A percentile compares a stretch with the other conserved stretches of the same genome.
These are phyloP conservation scores for Colletotrichum australisinense DNA, from an alignment of 2,329 filamentous ascomycete species.

Conservation along the genomic window DNA sequence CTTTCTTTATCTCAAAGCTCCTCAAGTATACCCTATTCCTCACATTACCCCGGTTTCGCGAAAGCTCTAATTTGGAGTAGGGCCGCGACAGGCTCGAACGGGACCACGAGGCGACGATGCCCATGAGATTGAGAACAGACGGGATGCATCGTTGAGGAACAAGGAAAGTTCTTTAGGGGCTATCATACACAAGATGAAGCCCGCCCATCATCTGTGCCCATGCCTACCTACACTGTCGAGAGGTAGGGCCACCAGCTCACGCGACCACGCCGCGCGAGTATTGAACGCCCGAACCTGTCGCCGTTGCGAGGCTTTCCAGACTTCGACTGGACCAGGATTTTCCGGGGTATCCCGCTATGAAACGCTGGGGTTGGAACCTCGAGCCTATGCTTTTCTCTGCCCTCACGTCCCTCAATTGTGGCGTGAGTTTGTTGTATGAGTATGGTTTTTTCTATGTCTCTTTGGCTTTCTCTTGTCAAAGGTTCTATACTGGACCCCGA, in stretches of 20 bases:
- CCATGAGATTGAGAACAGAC: not conserved
- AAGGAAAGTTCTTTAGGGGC: not conserved
- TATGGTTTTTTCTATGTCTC: not conserved
- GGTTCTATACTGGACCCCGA: constrained; percentile 5
- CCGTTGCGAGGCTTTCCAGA: not conserved
- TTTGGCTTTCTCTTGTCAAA: not conserved
- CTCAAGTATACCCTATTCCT: not conserved
- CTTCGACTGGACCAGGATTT: not conserved
- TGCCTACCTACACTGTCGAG: not conserved
- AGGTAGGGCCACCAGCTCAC: not conserved
- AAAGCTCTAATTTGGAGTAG: not conserved
- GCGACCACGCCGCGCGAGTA: not conserved
- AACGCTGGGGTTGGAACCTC: constrained; percentile 1
- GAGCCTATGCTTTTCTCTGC: constrained; percentile 2
- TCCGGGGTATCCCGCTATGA: constrained; percentile 17
- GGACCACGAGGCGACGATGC: not conserved
- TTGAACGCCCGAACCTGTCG: constrained; percentile 6
- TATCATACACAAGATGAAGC: not conserved
- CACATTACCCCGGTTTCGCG: not conserved
- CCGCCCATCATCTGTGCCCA: not conserved
- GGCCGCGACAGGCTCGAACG: not conserved
- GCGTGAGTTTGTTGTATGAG: not conserved
- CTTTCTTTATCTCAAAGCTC: not conserved
- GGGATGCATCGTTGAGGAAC: not conserved
- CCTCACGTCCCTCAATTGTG: not conserved